Evolutionary conservation across 768 basidiomycete species (phyloP).

Genomic region (Lentinula boryana): DNA sequence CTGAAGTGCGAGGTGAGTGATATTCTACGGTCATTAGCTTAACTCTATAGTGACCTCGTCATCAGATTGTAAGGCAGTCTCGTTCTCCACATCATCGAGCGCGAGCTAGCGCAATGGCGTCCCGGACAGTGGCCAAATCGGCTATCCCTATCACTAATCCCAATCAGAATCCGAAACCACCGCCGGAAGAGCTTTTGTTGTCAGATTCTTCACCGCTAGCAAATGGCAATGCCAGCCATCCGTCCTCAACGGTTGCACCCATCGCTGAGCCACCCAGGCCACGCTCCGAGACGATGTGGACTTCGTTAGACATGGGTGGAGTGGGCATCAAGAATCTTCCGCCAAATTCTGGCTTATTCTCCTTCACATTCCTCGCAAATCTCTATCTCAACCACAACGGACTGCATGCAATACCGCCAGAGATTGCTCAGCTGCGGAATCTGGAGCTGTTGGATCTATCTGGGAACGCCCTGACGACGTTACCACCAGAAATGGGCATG

Average conservation of each 20-base stretch:
- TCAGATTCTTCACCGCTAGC: slow-evolving; percentile 16
- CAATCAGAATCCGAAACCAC: slow-evolving; percentile 71
- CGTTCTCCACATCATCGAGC: slow-evolving; percentile 93
- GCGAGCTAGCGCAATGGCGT: slow-evolving; percentile 90
- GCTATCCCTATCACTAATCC: slow-evolving; percentile 93
- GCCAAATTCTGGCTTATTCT: slow-evolving; percentile 64
- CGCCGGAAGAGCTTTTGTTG: slow-evolving; percentile 20
- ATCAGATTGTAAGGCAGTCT: slow-evolving; percentile 76
- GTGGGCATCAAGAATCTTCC: slow-evolving; percentile 90
- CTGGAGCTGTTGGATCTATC: slow-evolving; percentile 90
- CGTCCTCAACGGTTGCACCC: slow-evolving; percentile 73
- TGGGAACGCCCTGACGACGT: slow-evolving; percentile 69
- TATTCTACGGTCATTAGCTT: slow-evolving; percentile 13
- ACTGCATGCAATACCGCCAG: slow-evolving; percentile 69
- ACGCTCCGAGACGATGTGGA: slow-evolving; percentile 78
- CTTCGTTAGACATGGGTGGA: slow-evolving; percentile 92
- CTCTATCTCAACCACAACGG: slow-evolving; percentile 97
- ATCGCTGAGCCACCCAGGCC: slow-evolving; percentile 62
- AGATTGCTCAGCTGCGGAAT: slow-evolving; percentile 79
- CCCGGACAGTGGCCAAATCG: slow-evolving; percentile 78
- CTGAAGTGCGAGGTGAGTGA: slow-evolving; percentile 80
- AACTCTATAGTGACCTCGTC: slow-evolving; percentile 13
- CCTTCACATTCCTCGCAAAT: slow-evolving; percentile 88
- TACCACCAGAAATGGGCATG: slow-evolving; percentile 90
- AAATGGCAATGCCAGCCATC: slow-evolving; percentile 34